Conservation (phyloP, 2,329 filamentous ascomycete species). For the Passalora sequoiae region DNA sequence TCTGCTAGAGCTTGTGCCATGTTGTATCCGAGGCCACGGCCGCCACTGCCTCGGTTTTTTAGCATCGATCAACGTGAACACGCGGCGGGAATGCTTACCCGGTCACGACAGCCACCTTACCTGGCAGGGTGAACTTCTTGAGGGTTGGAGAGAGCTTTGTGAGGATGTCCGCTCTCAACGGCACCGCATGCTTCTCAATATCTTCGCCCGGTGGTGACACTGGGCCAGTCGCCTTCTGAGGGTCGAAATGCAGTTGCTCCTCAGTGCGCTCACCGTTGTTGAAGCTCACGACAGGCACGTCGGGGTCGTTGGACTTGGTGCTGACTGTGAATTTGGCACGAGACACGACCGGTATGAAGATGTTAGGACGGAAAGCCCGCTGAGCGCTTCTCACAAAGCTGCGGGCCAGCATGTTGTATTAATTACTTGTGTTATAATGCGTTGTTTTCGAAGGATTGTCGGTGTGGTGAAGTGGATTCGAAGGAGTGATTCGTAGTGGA, state of each 20-base stretch:
- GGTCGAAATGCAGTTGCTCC: conserved; percentile 26
- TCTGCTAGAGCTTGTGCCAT: conserved; percentile 75
- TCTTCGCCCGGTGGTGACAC: conserved; percentile 33
- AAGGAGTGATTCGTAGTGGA: background rate
- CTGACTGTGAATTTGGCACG: conserved; percentile 25
- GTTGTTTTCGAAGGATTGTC: too few species aligned
- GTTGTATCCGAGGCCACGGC: conserved; percentile 70
- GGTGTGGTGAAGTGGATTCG: background rate
- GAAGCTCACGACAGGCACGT: conserved; percentile 32
- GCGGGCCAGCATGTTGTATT: conserved; percentile 20
- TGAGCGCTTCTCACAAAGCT: conserved; percentile 16
- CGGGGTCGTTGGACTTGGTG: conserved; percentile 24
- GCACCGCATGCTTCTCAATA: conserved; percentile 28
- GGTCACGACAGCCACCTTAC: conserved; percentile 62
- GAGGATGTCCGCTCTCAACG: conserved; percentile 41
- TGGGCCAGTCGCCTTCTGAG: conserved; percentile 22
- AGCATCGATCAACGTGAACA: background rate
- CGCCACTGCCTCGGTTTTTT: conserved; percentile 52
- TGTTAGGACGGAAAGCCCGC: conserved; percentile 13
- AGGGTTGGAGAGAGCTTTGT: conserved; percentile 56
- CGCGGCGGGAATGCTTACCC: conserved; percentile 47
- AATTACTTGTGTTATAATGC: background rate
- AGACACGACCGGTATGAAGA: conserved; percentile 13
- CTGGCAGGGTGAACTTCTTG: conserved; percentile 62
- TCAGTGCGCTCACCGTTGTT: conserved; percentile 30